Conservation (phyloP, 1,139 yeast genomes). For the Geotrichum macrosporum region DNA sequence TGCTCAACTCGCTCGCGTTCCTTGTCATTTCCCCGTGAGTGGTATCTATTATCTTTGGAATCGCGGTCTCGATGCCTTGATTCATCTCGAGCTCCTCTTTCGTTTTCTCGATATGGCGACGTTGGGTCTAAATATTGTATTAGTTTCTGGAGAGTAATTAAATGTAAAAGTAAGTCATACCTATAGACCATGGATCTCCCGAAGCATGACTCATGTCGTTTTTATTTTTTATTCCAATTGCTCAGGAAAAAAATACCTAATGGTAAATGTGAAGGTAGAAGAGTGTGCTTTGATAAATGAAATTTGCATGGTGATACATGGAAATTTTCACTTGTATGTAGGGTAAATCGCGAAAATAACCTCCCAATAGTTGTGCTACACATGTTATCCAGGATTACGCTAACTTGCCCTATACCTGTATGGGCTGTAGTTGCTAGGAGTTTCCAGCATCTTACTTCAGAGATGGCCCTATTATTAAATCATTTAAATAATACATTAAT, state of each 20-base stretch:
- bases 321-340: not conserved
- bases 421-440: too few relatives aligned
- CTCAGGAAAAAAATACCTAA: not conserved
- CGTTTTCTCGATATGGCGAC: constrained; percentile 6
- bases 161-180: not conserved
- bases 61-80: constrained; percentile 8
- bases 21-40: constrained; percentile 6
- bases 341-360: constrained; percentile 4
- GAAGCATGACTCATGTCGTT: constrained; percentile 3
- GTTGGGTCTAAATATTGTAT: not conserved
- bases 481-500: too few relatives aligned
- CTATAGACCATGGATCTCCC: constrained; percentile 8
- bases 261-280: constrained; percentile 5
- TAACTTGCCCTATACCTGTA: too few relatives aligned
- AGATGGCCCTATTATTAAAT: too few relatives aligned
- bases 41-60: constrained; percentile 1
- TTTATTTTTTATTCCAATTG: not conserved
- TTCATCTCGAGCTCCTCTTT: constrained; percentile 3
- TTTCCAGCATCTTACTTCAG: too few relatives aligned
- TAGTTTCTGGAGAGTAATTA: not conserved
- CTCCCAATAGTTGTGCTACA: too few relatives aligned
- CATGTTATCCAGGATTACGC: too few relatives aligned
- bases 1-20: constrained; percentile 22
- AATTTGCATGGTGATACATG: too few relatives aligned
- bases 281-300: too few relatives aligned